Evolutionary conservation across 164 flowering plant species (phyloP).

Genomic region (Berberis vulgaris): DNA sequence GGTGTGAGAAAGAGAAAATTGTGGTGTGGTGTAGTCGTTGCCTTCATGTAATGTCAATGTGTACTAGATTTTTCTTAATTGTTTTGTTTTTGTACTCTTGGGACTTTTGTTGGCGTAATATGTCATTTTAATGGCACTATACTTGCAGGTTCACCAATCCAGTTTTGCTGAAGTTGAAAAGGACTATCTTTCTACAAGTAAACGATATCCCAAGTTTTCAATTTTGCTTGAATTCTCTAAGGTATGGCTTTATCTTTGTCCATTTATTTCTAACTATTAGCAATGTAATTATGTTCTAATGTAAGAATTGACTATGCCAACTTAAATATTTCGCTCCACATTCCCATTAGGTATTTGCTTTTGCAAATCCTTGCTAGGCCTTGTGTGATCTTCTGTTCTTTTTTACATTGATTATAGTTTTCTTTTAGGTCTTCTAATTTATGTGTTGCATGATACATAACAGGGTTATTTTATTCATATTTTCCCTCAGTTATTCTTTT

Average conservation of each 20-base stretch:
- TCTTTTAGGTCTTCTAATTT: neutral
- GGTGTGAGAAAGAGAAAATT: no score
- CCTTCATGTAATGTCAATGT: no score
- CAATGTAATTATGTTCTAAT: neutral
- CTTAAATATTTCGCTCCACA: conserved; percentile 57
- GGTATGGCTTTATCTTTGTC: conserved; percentile 27
- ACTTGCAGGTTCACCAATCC: conserved; percentile 57
- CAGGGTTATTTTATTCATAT: neutral
- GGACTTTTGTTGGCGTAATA: no score
- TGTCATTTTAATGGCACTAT: neutral
- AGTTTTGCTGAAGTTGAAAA: conserved; percentile 58
- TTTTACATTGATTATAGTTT: neutral
- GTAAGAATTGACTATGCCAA: conserved; percentile 10
- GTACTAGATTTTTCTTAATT: no score
- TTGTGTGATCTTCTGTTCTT: neutral
- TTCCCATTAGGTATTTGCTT: conserved; percentile 70
- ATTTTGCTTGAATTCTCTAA: conserved; percentile 83
- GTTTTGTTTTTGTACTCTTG: no score
- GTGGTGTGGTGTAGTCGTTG: no score
- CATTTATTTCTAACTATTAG: neutral
- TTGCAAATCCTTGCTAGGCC: neutral
- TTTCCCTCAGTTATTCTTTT: neutral
- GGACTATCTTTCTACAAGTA: conserved; percentile 68
- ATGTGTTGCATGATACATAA: neutral
- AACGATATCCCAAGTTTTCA: conserved; percentile 71